Conservation (phyloP, 345 rosid genomes). For the Populus tremula region DNA sequence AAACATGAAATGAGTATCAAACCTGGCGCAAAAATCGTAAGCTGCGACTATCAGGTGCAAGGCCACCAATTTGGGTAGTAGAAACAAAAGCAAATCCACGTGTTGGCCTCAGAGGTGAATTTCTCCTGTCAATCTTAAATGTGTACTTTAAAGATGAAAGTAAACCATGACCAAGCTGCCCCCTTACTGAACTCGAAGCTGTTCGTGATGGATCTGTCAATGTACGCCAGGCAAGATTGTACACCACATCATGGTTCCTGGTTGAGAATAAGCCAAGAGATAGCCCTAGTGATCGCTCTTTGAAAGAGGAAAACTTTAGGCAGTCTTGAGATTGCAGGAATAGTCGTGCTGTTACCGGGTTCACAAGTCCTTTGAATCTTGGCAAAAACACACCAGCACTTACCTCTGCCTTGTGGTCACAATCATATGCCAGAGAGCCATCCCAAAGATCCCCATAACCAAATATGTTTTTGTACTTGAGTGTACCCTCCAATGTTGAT, state of each 20-base stretch:
- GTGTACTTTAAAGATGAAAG: slow-evolving; percentile 78
- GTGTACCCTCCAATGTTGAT: slow-evolving; percentile 73
- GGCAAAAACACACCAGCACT: slow-evolving; percentile 79
- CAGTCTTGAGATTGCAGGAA: slow-evolving; percentile 81
- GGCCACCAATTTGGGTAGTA: slow-evolving; percentile 76
- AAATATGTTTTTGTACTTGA: slow-evolving; percentile 75
- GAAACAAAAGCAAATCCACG: slow-evolving; percentile 77
- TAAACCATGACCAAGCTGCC: slow-evolving; percentile 83
- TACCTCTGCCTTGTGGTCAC: slow-evolving; percentile 73
- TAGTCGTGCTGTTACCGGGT: slow-evolving; percentile 67
- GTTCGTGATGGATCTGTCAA: slow-evolving; percentile 71
- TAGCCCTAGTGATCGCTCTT: slow-evolving; percentile 75
- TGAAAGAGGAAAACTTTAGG: slow-evolving; percentile 76
- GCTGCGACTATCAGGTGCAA: slow-evolving; percentile 84
- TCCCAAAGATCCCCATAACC: slow-evolving; percentile 98
- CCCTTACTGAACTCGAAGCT: slow-evolving; percentile 65
- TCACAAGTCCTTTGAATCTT: slow-evolving; percentile 53
- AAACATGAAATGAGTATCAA: slow-evolving; percentile 3
- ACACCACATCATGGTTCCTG: slow-evolving; percentile 66
- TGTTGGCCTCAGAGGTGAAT: slow-evolving; percentile 75
- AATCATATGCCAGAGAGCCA: slow-evolving; percentile 71
- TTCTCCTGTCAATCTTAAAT: slow-evolving; percentile 68
- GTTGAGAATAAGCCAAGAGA: slow-evolving; percentile 75
- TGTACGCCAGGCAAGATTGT: slow-evolving; percentile 72
- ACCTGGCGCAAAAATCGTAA: slow-evolving; percentile 88